These are phyloP conservation scores for Ogataea nonfermentans DNA, from an alignment of 805 yeast genomes.

Conservation along the genomic window DNA sequence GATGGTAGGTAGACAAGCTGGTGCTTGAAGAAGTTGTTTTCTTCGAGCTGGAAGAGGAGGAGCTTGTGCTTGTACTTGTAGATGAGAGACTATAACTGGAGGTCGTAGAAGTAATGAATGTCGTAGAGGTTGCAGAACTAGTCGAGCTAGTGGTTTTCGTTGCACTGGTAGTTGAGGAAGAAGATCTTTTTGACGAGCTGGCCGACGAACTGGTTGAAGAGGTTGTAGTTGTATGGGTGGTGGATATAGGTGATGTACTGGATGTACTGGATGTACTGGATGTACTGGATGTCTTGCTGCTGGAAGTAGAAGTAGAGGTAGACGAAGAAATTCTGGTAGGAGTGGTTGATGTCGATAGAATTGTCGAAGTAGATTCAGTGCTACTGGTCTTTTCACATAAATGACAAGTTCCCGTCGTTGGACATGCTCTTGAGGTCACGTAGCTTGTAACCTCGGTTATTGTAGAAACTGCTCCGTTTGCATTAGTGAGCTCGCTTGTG, in stretches of 20 bases:
- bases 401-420: conserved; percentile 7
- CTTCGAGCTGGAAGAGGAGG: conserved; percentile 6
- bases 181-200: conserved; percentile 1
- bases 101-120: conserved; percentile 1
- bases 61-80: conserved; percentile 7
- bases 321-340: background rate
- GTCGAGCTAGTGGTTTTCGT: conserved; percentile 5
- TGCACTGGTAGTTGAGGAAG: conserved; percentile 3
- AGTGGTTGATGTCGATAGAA: background rate
- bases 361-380: background rate
- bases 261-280: conserved; percentile 2
- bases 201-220: background rate
- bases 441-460: conserved; percentile 6
- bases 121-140: background rate
- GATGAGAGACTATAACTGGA: too few species aligned
- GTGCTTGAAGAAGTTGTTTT: conserved; percentile 3
- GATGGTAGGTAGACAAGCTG: conserved; percentile 3
- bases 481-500: conserved; percentile 3
- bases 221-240: conserved; percentile 5
- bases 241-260: conserved; percentile 5
- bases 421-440: conserved; percentile 9
- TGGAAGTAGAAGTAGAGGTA: background rate
- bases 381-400: conserved; percentile 1
- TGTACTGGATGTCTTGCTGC: conserved; percentile 1
- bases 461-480: conserved; percentile 11